Evolutionary conservation across 768 basidiomycete genomes (phyloP).

Genomic region (Trametes cubensis): DNA sequence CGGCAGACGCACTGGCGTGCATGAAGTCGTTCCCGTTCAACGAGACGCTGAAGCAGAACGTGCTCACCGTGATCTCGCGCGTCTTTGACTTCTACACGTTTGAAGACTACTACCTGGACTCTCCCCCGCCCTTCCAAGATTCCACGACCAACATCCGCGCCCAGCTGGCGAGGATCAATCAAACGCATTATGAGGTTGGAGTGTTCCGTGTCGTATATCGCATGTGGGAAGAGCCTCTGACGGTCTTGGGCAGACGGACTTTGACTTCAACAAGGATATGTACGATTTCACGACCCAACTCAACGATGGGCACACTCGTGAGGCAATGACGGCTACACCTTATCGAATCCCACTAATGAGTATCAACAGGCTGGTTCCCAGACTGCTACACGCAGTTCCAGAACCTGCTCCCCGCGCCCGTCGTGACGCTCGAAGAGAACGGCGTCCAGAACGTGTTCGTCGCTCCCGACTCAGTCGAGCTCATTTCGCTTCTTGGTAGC

Average conservation of each 20-base stretch:
- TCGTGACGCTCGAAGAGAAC: slow-evolving; percentile 52
- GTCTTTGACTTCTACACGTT: slow-evolving; percentile 46
- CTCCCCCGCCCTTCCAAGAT: slow-evolving; percentile 43
- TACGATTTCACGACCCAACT: slow-evolving; percentile 57
- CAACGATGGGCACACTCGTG: slow-evolving; percentile 70
- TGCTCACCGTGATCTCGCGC: slow-evolving; percentile 36
- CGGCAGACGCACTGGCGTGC: slow-evolving; percentile 60
- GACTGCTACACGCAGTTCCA: slow-evolving; percentile 49
- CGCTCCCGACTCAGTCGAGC: slow-evolving; percentile 56
- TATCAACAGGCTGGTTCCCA: slow-evolving; percentile 53
- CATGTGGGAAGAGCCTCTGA: background rate
- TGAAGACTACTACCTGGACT: slow-evolving; percentile 41
- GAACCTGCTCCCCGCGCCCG: slow-evolving; percentile 59
- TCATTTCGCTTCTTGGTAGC: slow-evolving; percentile 49
- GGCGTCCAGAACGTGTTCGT: slow-evolving; percentile 51
- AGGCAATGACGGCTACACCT: slow-evolving; percentile 19
- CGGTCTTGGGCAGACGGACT: slow-evolving; percentile 53
- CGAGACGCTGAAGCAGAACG: slow-evolving; percentile 42
- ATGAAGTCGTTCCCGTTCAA: slow-evolving; percentile 51
- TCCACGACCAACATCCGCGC: slow-evolving; percentile 58
- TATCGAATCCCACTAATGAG: background rate
- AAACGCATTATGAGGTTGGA: slow-evolving; percentile 48
- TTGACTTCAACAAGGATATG: slow-evolving; percentile 62
- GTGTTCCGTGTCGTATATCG: background rate
- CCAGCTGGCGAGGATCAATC: slow-evolving; percentile 50